Base-by-base conservation (phyloP, 306 rosid species). In the Trifolium pratense region DNA sequence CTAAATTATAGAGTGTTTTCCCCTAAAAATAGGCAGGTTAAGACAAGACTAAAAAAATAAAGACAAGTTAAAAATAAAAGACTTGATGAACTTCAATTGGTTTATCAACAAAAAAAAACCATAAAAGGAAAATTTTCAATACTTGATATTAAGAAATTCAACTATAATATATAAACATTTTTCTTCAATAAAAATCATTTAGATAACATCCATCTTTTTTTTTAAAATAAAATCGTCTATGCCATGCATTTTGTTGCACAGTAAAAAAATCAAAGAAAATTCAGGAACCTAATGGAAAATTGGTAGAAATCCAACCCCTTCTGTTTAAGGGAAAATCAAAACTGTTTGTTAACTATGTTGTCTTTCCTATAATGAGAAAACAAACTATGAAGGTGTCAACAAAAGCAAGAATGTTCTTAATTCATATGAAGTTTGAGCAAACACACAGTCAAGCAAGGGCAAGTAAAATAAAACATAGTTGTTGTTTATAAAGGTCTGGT, bases 351-450 rank as follows among this genome's bases (percentile, higher is more conserved):
- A 42, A 36, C 17, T 7, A 57, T 4, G 37, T n/a, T 15, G 10
- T 51, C 58, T 12, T 6, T 60, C 3, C 36, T 16, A 25, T 57
- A 23, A 59, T 18, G 16, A 32, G 43, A 51, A 34, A 52, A 23
- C 16, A 36, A 71, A 37, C 10, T 12, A 78, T 56, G 59, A 31
- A 64, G 14, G 1, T 53, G 39, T 14, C 7, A 36, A 61, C 73
- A 58, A 76, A 72, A 57, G 65, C 79, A 68, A 18, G 11, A 37
- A 34, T 34, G 9, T 31, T 53, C 61, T 29, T 29, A 29, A 74
- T 52, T 57, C 68, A 71, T 72, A 69, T 39, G 49, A 71, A 85
- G 82, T 83, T 77, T 65, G 79, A 77, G 85, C 86, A 92, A 86
- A 81, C 88, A 80, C 82, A 60, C 20, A 66, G 80, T 66, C 75